Evolutionary conservation across 1,139 yeast genomes (phyloP), one percentile per base, ranked within the genome.

Genomic region (Hansenula sp.): DNA sequence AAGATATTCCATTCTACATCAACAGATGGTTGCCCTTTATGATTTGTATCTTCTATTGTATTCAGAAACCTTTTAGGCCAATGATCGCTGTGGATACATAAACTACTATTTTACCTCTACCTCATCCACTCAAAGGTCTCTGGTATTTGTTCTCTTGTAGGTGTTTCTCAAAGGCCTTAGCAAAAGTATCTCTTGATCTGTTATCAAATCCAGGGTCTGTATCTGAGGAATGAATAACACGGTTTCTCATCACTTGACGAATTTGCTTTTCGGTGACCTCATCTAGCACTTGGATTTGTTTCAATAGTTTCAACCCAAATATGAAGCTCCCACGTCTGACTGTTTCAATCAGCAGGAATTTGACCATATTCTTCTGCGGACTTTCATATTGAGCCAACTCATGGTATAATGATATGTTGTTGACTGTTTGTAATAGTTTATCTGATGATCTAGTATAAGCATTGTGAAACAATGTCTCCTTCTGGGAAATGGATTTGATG

Each of bases 321-420:
- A 40, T 40, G 25, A 34, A 40, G 19, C 42, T 40, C 5, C 42
- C 42, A 5, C 27, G 8, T 33, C 9, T 28, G 11, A 21, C 38
- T 28, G 42, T 28, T 12, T 28, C 31, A n/a, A 28, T 11, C 13
- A 28, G 15, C 5, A 28, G 28, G 1, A 7, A 4, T 11, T 27
- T 17, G 5, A 33, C 5, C 3, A 33, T 11, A 10, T 19, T 19
- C 8, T 10, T 31, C 12, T 17, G 7, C 8, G 19, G 12, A 4
- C 5, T 15, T 15, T 9, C 15, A 11, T 33, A 25, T 12, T 21
- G 33, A 6, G 19, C 3, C 3, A 40, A 12, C 16, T 33, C 27
- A 11, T 34, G 27, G 12, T 33, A n/a, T 2, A 40, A 29, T 10
- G 19, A 27, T 5, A 27, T 19, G 13, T 28, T 11, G 15, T 28